A percentile compares a stretch with the other conserved stretches of the same genome.
Conservation (phyloP, 2,329 filamentous ascomycete species). For the Dendrostoma leiphaemia region DNA sequence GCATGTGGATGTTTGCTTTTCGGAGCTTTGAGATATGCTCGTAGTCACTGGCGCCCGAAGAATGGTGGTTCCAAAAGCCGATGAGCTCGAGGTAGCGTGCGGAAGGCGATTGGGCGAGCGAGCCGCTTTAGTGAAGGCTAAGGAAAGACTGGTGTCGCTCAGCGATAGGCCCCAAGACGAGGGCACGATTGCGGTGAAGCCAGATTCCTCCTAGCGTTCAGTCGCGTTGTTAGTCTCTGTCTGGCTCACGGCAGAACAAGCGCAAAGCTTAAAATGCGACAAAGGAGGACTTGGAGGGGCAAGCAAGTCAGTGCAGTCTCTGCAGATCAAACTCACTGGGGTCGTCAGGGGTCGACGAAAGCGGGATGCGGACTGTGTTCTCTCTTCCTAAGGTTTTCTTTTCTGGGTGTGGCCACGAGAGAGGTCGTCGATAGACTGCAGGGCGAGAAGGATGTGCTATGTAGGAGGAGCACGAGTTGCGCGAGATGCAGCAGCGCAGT, state of each 20-base stretch:
- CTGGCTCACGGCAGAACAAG: neutral
- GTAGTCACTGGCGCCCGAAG: neutral
- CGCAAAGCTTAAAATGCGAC: neutral
- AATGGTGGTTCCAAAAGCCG: neutral
- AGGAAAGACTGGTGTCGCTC: neutral
- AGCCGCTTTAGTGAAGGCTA: neutral
- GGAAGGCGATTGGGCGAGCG: neutral
- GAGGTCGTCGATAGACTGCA: neutral
- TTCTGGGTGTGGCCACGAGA: too few relatives aligned
- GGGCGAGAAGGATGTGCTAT: too few relatives aligned
- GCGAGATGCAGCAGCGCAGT: conserved; percentile 11
- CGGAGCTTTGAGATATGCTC: neutral
- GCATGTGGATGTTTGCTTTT: too few relatives aligned
- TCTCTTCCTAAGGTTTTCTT: too few relatives aligned
- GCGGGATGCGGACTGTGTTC: neutral
- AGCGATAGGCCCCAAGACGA: too few relatives aligned
- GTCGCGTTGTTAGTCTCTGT: neutral
- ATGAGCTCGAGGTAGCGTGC: neutral
- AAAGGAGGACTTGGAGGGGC: neutral
- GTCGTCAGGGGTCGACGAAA: neutral
- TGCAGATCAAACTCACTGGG: too few relatives aligned
- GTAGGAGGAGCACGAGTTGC: neutral
- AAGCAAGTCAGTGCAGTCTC: neutral
- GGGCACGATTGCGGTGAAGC: neutral
- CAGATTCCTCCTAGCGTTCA: neutral